Evolutionary conservation across 129 eudicot genomes (phyloP).

Genomic region (Artemisia tridentata): DNA sequence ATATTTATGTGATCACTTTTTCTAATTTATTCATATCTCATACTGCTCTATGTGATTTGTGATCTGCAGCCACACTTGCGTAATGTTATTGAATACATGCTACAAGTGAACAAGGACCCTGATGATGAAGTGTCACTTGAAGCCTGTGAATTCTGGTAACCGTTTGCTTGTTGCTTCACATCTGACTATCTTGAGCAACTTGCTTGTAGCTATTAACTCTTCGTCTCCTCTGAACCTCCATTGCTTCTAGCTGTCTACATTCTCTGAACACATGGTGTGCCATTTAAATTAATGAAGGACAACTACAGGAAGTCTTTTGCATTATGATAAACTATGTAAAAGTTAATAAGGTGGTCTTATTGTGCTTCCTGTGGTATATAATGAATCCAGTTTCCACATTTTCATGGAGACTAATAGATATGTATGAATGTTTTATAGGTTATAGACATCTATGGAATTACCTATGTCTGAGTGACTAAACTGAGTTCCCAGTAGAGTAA

Average conservation of each 20-base stretch:
- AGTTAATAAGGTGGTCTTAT: too few species aligned
- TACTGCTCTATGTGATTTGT: constrained; percentile 27
- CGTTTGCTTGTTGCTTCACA: background rate
- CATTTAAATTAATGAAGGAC: too few species aligned
- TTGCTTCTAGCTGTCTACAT: background rate
- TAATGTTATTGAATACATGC: constrained; percentile 85
- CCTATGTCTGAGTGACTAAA: too few species aligned
- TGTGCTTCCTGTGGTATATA: too few species aligned
- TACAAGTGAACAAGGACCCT: constrained; percentile 91
- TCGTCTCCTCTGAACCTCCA: constrained; percentile 7
- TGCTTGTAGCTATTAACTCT: constrained; percentile 1
- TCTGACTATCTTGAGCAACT: background rate
- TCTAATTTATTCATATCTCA: constrained; percentile 1
- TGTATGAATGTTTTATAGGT: too few species aligned
- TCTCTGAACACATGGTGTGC: background rate
- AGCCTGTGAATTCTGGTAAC: constrained; percentile 99
- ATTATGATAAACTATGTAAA: too few species aligned
- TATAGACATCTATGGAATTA: too few species aligned
- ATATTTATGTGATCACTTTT: background rate
- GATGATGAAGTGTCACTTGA: constrained; percentile 98
- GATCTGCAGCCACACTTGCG: constrained; percentile 79
- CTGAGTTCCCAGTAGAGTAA: too few species aligned
- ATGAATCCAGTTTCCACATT: too few species aligned
- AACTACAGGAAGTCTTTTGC: too few species aligned
- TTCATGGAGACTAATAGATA: too few species aligned